Evolutionary conservation across 2,329 filamentous ascomycete genomes (phyloP), one percentile per base, ranked within the genome.

Genomic region (Emericellopsis atlantica): DNA sequence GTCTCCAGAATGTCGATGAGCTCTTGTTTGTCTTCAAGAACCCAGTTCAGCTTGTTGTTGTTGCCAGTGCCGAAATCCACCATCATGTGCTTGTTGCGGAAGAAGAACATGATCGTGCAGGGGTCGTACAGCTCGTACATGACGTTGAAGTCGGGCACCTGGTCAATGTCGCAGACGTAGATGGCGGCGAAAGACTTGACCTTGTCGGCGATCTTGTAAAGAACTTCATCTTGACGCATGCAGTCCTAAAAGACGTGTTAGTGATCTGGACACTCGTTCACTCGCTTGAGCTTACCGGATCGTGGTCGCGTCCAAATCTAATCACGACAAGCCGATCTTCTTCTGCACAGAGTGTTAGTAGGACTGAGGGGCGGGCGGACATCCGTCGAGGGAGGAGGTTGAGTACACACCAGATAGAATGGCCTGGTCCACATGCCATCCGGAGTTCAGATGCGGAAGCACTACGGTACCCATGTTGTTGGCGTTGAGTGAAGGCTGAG

Each of bases 31-130:
- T 98, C 90, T 64, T 96, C 89, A 24, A 64, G 69, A 37, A 95
- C 86, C 81, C 87, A 95, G 59, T 95, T 95, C 51, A 95, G 70
- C 62, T 96, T 96, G 62, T 98, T 98, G 64, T 98, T 98, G 66
- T 98, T 95, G 49, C 92, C 92, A 2, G 92, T 98, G 37, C 90
- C 90, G 51, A 95, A 88, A 75, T 96, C 90, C 60, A 84, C 87
- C 84, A 93, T 94, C 79, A 96, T 96, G 65, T 95, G 88, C 61
- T 98, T 98, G 61, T 98, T 98, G 46, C 90, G 79, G 70, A 89
- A 95, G 72, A 95, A 95, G 70, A 71, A 94, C 84, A 95, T 95
- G 62, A 96, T 80, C 4, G 92, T 94, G 66, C 89, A 86, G 1
- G 88, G 80, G 57, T 98, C 85, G 68, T 92, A 89, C 6, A 89